Evolutionary conservation across 1,139 yeast species (phyloP).

Genomic region (Pichia sp.): DNA sequence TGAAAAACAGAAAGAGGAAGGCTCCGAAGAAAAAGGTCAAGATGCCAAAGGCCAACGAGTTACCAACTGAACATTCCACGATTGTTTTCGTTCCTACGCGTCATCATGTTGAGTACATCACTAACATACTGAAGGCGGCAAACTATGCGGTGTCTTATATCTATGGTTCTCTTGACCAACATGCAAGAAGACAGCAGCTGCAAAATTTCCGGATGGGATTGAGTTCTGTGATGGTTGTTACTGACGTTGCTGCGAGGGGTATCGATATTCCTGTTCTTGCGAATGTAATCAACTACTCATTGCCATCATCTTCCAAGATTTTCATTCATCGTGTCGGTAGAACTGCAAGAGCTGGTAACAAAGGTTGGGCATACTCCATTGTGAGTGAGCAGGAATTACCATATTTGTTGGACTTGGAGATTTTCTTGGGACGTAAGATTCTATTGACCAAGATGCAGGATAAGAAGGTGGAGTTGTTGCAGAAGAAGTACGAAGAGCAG

Average conservation of each 20-base stretch:
- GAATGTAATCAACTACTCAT: constrained; percentile 82
- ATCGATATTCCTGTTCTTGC: constrained; percentile 96
- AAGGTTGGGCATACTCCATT: constrained; percentile 96
- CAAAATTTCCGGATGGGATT: constrained; percentile 80
- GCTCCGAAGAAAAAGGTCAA: constrained; percentile 42
- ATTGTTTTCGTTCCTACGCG: constrained; percentile 94
- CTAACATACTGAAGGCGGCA: constrained; percentile 61
- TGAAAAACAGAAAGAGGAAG: constrained; percentile 22
- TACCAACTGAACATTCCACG: constrained; percentile 83
- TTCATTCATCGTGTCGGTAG: constrained; percentile 98
- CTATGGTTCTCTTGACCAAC: constrained; percentile 92
- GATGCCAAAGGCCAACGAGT: constrained; percentile 71
- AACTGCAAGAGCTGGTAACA: constrained; percentile 98
- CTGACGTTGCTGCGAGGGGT: constrained; percentile 99
- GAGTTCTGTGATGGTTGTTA: constrained; percentile 81
- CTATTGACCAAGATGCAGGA: constrained; percentile 67
- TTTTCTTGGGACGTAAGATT: constrained; percentile 82
- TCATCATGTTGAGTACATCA: constrained; percentile 92
- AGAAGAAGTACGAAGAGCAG: constrained; percentile 41
- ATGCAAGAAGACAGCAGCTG: constrained; percentile 87
- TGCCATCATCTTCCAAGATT: constrained; percentile 89
- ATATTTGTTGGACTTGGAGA: constrained; percentile 81
- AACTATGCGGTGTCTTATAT: constrained; percentile 85
- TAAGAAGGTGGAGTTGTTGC: constrained; percentile 49
- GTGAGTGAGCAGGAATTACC: constrained; percentile 85